Evolutionary conservation across 2,329 filamentous ascomycete species (phyloP), one percentile per base, ranked within the genome.

Genomic region (Aschersonia sp.): DNA sequence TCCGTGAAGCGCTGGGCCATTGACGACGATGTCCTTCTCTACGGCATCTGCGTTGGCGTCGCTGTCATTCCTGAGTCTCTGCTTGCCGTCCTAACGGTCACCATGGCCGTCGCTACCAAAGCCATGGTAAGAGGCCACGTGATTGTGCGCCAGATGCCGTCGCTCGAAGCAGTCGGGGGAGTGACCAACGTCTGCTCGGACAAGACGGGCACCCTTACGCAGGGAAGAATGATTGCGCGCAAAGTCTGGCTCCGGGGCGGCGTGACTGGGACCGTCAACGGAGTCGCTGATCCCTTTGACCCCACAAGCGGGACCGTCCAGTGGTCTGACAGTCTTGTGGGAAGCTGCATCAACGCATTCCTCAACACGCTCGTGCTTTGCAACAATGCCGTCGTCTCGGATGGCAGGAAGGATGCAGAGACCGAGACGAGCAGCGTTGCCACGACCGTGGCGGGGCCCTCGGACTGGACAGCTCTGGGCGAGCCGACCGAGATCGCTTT

Each of bases 401-500:
- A 74, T 47, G 64, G 65, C 35, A 71, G 68, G 54, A 69, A 71
- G 48, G 67, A 71, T 47, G 56, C 62, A n/a, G 64, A 66, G 46
- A 66, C 64, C 22, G 70, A 73, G 52, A 67, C 68, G 8, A 69
- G 67, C 44, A 72, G 70, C 32, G 65, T 68, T 22, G 22, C 22
- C 45, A 68, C 69, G 5, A 72, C 68, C 7, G 57, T 66, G n/a
- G 63, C 67, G 11, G 62, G 66, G 12, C 61, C 64, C 31, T 59
- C 62, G 4, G 59, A 66, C 2, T 83, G 79, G 77, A 71, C 68
- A 41, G 77, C 77, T 22, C 65, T 79, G 41, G 81, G 80, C 45
- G 79, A 84, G 53, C 79, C 81, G 4, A 87, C 83, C 4, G 83
- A 87, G 54, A 84, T 87, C 50, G 82, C 83, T 9, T 74, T 87